Base-by-base conservation (phyloP, 1,284 basidiomycete species). In the Dichomitus squalens region DNA sequence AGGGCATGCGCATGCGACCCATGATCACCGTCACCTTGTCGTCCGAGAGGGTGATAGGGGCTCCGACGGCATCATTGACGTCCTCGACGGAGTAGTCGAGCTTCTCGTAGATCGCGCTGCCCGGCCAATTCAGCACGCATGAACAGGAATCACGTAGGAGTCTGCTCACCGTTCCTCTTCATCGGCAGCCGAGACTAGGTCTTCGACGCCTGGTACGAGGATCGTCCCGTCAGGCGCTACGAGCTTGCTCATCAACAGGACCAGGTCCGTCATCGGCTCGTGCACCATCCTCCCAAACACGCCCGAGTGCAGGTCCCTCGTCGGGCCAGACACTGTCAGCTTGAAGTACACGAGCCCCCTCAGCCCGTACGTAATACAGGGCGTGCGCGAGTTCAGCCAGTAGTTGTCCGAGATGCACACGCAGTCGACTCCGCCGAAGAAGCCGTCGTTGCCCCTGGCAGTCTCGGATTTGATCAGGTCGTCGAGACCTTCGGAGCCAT, bases 361-460 rank as follows among this genome's bases (percentile, higher is more conserved):
- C 18, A 92, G 80, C 50, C 90, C 90, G 60, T 92, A 92, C 0
- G 90, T 92, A 55, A 92, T 69, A 36, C 80, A 86, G 0, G 90
- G 90, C 1, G 89, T 92, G 51, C 88, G 85, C 0, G 84, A 85
- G 73, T 92, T 92, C 49, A 93, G 74, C 91, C 91, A 93, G 72
- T 93, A 92, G 74, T 93, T 92, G 68, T 93, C 90, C n/a, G 90
- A 92, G 67, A 99, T 98, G 79, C 96, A 99, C 61, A 97, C 92
- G 64, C 92, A 94, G 69, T 99, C 96, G 34, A 96, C 90, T 21
- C 91, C 94, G 48, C 88, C 82, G 73, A 99, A 97, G 84, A 90
- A 98, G 31, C 84, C 82, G 36, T 80, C 64, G 69, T 86, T 80
- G 39, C 78, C 88, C 56, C 83, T 81, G 50, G 81, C 76, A 57